Evolutionary conservation across 805 yeast species (phyloP), one percentile per base, ranked within the genome.

Genomic region (Saturnispora bothae): DNA sequence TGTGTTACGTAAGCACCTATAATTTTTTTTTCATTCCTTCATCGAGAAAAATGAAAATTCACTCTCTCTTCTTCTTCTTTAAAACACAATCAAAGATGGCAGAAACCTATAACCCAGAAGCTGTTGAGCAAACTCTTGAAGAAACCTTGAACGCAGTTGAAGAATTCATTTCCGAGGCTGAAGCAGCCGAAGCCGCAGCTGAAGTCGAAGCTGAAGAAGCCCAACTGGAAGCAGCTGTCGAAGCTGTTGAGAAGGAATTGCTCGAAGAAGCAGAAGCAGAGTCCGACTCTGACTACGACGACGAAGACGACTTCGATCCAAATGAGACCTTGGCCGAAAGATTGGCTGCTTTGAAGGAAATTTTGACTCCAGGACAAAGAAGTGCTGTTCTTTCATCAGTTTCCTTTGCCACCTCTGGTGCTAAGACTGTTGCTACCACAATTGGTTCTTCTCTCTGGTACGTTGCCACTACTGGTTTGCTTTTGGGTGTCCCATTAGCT

Each of bases 401-500:
- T 22, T 57, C 57, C 35, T 56, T 53, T 30, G 51, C 65, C 49
- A 48, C 61, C 43, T 58, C 66, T 31, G 61, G 73, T 28, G 51
- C 76, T 28, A 60, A 62, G 41, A 42, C 67, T 25, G 68, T 74
- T 26, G 63, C 77, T 39, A 54, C 66, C 43, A 76, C 75, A 48
- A 68, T 83, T 43, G 96, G 96, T 44, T 71, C 72, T 49, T 65
- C 82, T 28, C 69, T 88, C 48, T 92, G 97, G 97, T 71, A 81
- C 44, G 47, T 84, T 41, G 77, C 96, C 10, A 78, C 97, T 10
- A 73, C 92, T 30, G 77, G 83, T 30, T 65, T 92, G 51, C 71
- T 92, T 45, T 67, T 92, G 51, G 96, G 96, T 58, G 94, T 86
- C 33, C 99, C 99, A 47, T 71, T 84, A 51, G 78, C 95, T 7